phyloP scores from a whole-genome alignment of 331 rosid species.

The Malus hybrid region DNA sequence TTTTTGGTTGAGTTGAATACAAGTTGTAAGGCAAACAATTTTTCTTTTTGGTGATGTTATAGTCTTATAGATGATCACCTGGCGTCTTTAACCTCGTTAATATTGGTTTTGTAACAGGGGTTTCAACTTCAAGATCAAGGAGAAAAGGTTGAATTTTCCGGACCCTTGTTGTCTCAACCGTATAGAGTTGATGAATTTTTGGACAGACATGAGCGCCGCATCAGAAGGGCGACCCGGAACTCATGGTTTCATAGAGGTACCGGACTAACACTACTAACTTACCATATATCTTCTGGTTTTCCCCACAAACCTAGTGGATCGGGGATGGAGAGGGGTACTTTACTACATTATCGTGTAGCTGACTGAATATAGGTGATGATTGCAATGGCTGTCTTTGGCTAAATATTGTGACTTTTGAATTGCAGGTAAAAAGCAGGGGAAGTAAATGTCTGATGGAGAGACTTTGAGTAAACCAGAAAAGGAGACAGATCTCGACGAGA shows the following conservation, averaged over 20 bases:
- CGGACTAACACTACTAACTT: background rate
- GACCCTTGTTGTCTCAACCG: slow-evolving; percentile 85
- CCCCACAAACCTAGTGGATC: background rate
- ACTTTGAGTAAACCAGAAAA: slow-evolving; percentile 6
- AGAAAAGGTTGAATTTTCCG: slow-evolving; percentile 90
- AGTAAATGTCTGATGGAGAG: slow-evolving; percentile 12
- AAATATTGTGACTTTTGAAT: slow-evolving; percentile 9
- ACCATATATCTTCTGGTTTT: background rate
- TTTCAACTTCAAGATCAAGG: slow-evolving; percentile 70
- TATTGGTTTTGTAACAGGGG: slow-evolving; percentile 37
- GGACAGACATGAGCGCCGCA: slow-evolving; percentile 82
- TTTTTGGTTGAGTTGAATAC: slow-evolving; percentile 5
- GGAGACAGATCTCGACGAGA: background rate
- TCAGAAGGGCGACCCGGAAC: slow-evolving; percentile 60
- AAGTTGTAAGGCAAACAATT: background rate
- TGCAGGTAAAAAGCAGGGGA: slow-evolving; percentile 56
- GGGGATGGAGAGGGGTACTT: background rate
- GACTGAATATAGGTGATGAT: too few species aligned
- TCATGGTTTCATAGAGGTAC: slow-evolving; percentile 93
- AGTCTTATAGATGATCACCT: background rate
- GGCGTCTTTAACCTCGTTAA: slow-evolving; percentile 7
- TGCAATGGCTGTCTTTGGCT: background rate
- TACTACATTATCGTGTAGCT: background rate
- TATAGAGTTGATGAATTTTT: slow-evolving; percentile 84
- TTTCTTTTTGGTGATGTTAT: background rate